phyloP scores from a whole-genome alignment of 306 rosid genomes.

The Medicago ruthenica region DNA sequence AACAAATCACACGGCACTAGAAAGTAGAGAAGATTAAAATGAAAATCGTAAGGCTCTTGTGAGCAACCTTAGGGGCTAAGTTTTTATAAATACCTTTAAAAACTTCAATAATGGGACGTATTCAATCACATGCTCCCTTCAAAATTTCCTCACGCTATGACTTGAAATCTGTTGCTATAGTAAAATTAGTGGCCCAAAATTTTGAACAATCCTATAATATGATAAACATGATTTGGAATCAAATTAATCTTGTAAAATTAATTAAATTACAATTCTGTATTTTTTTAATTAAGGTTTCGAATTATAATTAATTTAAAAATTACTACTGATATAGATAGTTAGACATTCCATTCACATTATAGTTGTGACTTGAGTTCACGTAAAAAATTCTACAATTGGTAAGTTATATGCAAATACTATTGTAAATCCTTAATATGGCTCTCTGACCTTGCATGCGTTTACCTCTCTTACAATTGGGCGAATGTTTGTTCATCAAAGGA shows the following conservation, averaged over 20 bases:
- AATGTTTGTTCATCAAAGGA: too few relatives aligned
- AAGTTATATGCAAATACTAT: too few relatives aligned
- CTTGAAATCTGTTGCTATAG: conserved; percentile 36
- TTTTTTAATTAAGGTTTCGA: conserved; percentile 27
- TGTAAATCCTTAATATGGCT: too few relatives aligned
- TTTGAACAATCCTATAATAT: background rate
- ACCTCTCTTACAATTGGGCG: too few relatives aligned
- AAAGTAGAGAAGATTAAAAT: conserved; percentile 21
- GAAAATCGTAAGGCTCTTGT: conserved; percentile 9
- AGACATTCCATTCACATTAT: too few relatives aligned
- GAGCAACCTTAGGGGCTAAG: conserved; percentile 49
- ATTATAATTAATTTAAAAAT: too few relatives aligned
- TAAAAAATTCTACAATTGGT: too few relatives aligned
- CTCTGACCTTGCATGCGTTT: too few relatives aligned
- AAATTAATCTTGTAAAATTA: too few relatives aligned
- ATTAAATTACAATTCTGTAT: too few relatives aligned
- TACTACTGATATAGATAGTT: too few relatives aligned
- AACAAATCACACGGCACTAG: conserved; percentile 14
- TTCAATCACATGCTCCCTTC: conserved; percentile 13
- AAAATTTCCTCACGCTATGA: conserved; percentile 29
- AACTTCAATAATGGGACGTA: background rate
- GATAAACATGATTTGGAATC: conserved; percentile 11
- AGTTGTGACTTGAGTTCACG: too few relatives aligned
- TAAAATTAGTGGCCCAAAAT: conserved; percentile 26
- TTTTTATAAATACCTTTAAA: background rate